Evolutionary conservation across 2,329 filamentous ascomycete genomes (phyloP).

Genomic region (Ceratocystis eucalypticola): DNA sequence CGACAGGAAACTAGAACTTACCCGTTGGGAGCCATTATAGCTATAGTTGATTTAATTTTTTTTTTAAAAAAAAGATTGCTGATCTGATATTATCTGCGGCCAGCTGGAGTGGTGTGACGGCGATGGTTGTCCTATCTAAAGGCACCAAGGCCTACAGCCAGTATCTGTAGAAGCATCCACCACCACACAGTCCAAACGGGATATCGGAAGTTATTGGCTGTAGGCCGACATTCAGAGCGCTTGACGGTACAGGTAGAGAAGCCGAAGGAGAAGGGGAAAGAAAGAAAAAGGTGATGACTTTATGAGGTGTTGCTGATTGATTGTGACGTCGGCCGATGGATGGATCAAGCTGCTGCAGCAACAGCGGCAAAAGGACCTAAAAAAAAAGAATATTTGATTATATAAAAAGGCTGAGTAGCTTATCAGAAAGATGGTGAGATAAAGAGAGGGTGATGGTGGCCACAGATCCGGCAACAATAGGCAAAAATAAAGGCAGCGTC

Average conservation of each 20-base stretch:
- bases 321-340: not conserved
- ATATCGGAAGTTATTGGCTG: not conserved
- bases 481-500: not conserved
- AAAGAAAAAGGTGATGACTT: not conserved
- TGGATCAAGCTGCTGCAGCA: not conserved
- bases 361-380: not conserved
- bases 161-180: slow-evolving; percentile 1
- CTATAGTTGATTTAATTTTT: not conserved
- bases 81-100: not conserved
- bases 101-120: not conserved
- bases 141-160: slow-evolving; percentile 3
- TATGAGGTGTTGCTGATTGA: not conserved
- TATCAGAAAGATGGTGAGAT: not conserved
- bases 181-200: not conserved
- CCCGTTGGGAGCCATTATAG: slow-evolving; percentile 11
- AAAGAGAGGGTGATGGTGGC: not conserved
- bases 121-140: not conserved
- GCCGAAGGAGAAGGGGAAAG: not conserved
- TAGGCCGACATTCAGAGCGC: not conserved
- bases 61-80: not conserved
- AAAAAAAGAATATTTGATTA: slow-evolving; percentile 4
- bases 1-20: not conserved
- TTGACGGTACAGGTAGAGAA: not conserved
- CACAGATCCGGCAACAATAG: not conserved
- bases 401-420: not conserved